Evolutionary conservation across 352 stramenopile genomes (phyloP), one percentile per base, ranked within the genome.

Genomic region (Aphanomyces invadans): DNA sequence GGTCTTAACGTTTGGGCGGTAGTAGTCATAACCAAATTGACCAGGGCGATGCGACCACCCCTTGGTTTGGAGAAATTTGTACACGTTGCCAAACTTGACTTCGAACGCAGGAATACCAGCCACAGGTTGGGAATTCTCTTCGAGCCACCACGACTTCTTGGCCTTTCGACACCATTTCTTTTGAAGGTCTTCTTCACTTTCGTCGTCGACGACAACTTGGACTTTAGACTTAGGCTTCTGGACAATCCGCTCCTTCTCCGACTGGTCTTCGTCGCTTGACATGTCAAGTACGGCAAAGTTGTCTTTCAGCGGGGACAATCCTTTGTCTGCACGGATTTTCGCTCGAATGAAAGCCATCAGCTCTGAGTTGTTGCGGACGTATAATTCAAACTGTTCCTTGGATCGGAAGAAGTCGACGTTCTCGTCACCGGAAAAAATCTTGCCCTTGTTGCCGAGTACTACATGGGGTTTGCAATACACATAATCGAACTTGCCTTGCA

Each of bases 61-160:
- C 11, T 29, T 36, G 15, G n/a, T 21, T n/a, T 67, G 12, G 4
- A 67, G 32, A 2, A 67, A 12, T 4, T 11, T 48, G 48, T 57
- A 67, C 19, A 67, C 38, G 21, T 51, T 49, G 21, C 19, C 60
- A 57, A 67, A 67, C 32, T 67, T 56, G 38, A 67, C 21, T 32
- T 60, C 44, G 36, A 67, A 57, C 32, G 39, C 23, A 21, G 60
- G 60, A 42, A 67, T 44, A 39, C 42, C 31, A 32, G 7, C 12
- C 19, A 21, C n/a, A 39, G 21, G 25, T 19, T 23, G 12, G 32
- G 32, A 10, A 21, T 39, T 5, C 9, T 23, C 33, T 9, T 57
- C 49, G 21, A 32, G 25, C 29, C 11, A 39, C 19, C 11, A 38
- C 28, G 21, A 25, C 33, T 46, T 21, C 60, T 59, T 46, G 28